A percentile compares a stretch with the other conserved stretches of the same genome.
Evolutionary conservation across 257 asterid genomes (phyloP).

Genomic region (Solanum sitiens): DNA sequence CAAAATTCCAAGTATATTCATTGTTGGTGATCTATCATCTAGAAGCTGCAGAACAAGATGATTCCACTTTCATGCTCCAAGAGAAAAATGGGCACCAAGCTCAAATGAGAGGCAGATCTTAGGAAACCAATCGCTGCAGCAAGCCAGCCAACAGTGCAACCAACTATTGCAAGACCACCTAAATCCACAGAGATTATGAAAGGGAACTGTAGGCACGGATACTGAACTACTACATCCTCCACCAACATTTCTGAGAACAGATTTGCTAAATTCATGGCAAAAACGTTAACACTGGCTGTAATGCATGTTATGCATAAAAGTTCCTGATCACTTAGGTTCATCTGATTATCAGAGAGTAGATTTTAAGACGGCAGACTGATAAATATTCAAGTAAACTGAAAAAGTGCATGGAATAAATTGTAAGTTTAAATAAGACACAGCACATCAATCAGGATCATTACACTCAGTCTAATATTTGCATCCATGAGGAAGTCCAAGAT

Average conservation of each 20-base stretch:
- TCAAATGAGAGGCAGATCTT: neutral
- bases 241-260: neutral
- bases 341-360: neutral
- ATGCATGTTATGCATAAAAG: neutral
- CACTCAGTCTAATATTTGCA: conserved; percentile 77
- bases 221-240: neutral
- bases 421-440: neutral
- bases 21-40: neutral
- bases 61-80: neutral
- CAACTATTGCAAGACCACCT: neutral
- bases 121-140: neutral
- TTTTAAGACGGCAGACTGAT: neutral
- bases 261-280: neutral
- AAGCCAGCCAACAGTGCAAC: neutral
- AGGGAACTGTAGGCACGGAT: neutral
- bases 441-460: conserved; percentile 25
- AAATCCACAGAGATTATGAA: neutral
- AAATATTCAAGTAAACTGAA: neutral
- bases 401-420: neutral
- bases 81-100: neutral
- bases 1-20: neutral
- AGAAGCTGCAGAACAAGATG: neutral
- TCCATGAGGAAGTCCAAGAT: conserved; percentile 91
- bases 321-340: neutral
- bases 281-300: neutral